phyloP scores from a whole-genome alignment of 2,329 filamentous ascomycete genomes.

The Sclerotinia spermophila region DNA sequence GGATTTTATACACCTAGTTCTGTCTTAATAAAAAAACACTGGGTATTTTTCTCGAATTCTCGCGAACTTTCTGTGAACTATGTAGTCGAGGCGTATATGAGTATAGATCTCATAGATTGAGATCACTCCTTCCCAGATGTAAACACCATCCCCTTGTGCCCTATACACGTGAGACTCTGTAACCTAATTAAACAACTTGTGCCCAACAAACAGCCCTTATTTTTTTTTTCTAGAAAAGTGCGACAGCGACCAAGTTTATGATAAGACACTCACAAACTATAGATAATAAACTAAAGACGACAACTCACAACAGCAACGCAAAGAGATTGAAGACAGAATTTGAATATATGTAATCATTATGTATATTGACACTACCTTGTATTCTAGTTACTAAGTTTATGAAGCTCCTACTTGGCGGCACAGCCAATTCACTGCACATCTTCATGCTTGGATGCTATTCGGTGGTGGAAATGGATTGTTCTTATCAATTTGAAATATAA shows the following conservation, averaged over 20 bases:
- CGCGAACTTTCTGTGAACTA: not conserved
- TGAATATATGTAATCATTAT: not conserved
- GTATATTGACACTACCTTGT: not conserved
- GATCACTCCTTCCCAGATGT: not conserved
- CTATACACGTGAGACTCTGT: not conserved
- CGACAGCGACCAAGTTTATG: not conserved
- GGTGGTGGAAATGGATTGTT: not conserved
- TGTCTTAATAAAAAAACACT: not conserved
- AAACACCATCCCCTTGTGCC: not conserved
- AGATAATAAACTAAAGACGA: not conserved
- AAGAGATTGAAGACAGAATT: not conserved
- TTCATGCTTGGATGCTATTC: not conserved
- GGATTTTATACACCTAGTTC: not conserved
- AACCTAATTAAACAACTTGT: not conserved
- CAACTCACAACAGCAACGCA: not conserved
- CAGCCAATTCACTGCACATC: not conserved
- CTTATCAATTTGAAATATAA: not conserved
- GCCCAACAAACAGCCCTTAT: not conserved
- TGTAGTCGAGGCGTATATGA: not conserved
- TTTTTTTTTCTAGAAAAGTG: not conserved
- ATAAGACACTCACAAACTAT: not conserved
- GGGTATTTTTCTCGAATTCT: not conserved
- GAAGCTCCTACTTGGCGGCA: not conserved
- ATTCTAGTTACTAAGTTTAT: not conserved
- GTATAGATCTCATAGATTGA: not conserved